phyloP scores from a whole-genome alignment of 208 protist species.

The Polymyxa betae region DNA sequence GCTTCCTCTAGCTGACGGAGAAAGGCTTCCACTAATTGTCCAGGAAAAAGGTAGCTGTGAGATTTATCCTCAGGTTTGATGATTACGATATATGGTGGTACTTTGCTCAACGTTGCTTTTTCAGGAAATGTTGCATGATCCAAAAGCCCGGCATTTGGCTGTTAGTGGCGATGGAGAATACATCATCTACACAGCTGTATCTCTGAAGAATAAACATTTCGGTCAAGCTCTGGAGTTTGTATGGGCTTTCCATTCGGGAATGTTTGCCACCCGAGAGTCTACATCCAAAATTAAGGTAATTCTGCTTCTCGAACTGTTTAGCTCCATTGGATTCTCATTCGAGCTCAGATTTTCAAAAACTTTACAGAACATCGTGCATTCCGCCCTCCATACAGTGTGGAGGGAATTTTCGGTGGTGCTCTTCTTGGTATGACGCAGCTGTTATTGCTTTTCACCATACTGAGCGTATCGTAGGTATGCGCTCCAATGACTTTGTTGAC shows the following conservation, averaged over 20 bases:
- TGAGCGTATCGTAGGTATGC: no score
- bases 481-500: constrained; percentile 76
- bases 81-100: constrained; percentile 1
- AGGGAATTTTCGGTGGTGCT: constrained; percentile 75
- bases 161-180: constrained; percentile 92
- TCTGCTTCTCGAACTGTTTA: no score
- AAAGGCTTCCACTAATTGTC: constrained; percentile 72
- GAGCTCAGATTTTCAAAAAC: constrained; percentile 82
- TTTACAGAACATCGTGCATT: constrained; percentile 90
- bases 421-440: no score
- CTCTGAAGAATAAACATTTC: constrained; percentile 91
- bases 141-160: constrained; percentile 90
- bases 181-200: constrained; percentile 95
- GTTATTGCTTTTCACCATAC: no score
- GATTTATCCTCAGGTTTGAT: constrained; percentile 83
- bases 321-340: background rate
- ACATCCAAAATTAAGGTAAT: constrained; percentile 72
- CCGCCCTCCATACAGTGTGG: constrained; percentile 74
- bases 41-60: constrained; percentile 95
- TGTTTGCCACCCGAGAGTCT: constrained; percentile 88
- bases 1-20: constrained; percentile 67
- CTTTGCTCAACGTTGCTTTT: background rate
- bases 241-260: constrained; percentile 84
- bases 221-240: constrained; percentile 92
- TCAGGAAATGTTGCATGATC: constrained; percentile 77